Conservation (phyloP, 768 basidiomycete species). For the Trichaptum fuscoviolaceum region DNA sequence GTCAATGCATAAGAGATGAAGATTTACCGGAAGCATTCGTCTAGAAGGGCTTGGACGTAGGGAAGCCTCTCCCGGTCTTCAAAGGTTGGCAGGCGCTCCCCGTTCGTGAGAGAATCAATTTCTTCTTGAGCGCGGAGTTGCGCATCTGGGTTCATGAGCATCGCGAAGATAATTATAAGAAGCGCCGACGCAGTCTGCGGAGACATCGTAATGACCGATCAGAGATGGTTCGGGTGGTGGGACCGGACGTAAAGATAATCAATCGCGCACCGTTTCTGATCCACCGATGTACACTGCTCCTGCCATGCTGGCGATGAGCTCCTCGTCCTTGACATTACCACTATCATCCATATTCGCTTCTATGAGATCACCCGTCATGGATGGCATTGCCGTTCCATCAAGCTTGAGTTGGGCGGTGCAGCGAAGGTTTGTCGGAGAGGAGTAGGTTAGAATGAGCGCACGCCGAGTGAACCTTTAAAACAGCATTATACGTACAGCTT, state of each 20-base stretch:
- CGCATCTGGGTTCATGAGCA: slow-evolving; percentile 18
- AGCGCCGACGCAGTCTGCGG: slow-evolving; percentile 11
- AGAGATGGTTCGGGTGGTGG: background rate
- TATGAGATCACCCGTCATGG: background rate
- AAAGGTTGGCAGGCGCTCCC: slow-evolving; percentile 17
- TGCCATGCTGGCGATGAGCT: slow-evolving; percentile 11
- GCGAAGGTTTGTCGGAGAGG: background rate
- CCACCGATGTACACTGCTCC: slow-evolving; percentile 12
- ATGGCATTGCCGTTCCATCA: background rate
- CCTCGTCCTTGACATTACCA: slow-evolving; percentile 7
- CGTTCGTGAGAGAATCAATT: slow-evolving; percentile 21
- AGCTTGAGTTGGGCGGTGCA: background rate
- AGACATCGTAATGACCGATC: background rate
- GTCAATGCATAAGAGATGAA: background rate
- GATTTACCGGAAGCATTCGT: slow-evolving; percentile 12
- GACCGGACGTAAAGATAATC: background rate
- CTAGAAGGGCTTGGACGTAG: slow-evolving; percentile 23
- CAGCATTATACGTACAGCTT: background rate
- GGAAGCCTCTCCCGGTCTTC: slow-evolving; percentile 23
- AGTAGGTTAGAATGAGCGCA: background rate
- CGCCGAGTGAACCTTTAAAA: too few species aligned
- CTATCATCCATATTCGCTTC: background rate
- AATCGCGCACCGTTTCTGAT: slow-evolving; percentile 10
- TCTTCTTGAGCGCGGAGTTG: slow-evolving; percentile 24
- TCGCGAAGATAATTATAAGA: slow-evolving; percentile 5